Conservation (phyloP, 257 asterid species). For the Penstemon newberryi region DNA sequence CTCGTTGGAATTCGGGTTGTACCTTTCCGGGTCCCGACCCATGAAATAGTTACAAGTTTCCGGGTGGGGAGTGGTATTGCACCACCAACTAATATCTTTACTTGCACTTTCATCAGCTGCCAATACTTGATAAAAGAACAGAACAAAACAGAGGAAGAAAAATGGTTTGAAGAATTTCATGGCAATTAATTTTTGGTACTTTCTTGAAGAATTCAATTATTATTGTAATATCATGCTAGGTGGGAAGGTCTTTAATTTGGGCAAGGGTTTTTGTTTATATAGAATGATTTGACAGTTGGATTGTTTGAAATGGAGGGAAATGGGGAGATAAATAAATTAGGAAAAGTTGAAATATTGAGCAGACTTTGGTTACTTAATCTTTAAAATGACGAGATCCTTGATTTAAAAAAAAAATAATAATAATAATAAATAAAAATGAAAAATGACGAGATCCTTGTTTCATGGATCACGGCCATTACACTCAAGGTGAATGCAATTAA, state of each 20-base stretch:
- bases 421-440: background rate
- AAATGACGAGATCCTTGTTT: constrained; percentile 58
- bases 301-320: constrained; percentile 24
- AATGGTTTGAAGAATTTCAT: constrained; percentile 1
- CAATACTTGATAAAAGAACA: background rate
- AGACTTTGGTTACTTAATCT: constrained; percentile 26
- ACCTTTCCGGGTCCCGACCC: constrained; percentile 20
- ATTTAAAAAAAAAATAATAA: constrained; percentile 4
- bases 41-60: constrained; percentile 51
- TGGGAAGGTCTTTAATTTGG: background rate
- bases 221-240: background rate
- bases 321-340: constrained; percentile 1
- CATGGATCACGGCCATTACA: constrained; percentile 51
- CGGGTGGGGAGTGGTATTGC: constrained; percentile 68
- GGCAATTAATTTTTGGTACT: background rate
- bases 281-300: constrained; percentile 6
- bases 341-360: constrained; percentile 3
- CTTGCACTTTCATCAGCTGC: constrained; percentile 15
- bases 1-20: constrained; percentile 34
- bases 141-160: constrained; percentile 25
- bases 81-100: constrained; percentile 53
- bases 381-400: constrained; percentile 52
- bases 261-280: constrained; percentile 6
- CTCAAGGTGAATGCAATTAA: constrained; percentile 34
- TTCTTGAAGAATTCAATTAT: background rate